These are phyloP conservation scores for Dioscorea alata DNA, from an alignment of 106 monocot species.

Conservation along the genomic window DNA sequence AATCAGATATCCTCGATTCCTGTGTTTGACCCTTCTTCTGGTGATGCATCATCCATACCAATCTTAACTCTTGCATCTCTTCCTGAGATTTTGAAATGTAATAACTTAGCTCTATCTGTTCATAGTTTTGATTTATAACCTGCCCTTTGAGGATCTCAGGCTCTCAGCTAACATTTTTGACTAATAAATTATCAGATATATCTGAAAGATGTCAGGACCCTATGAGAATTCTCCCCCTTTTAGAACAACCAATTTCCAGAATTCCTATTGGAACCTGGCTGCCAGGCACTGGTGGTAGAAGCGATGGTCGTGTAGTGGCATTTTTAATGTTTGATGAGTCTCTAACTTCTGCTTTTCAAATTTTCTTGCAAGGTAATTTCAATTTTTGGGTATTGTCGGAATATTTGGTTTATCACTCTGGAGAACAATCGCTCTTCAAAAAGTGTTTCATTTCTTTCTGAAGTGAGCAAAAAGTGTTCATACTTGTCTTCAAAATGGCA, in stretches of 20 bases:
- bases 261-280: conserved; percentile 44
- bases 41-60: conserved; percentile 15
- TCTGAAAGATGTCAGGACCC: conserved; percentile 13
- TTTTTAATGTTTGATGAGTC: conserved; percentile 7
- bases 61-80: conserved; percentile 31
- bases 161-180: neutral
- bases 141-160: too few relatives aligned
- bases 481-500: neutral
- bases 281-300: conserved; percentile 8
- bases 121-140: too few relatives aligned
- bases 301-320: neutral
- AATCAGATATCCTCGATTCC: conserved; percentile 45
- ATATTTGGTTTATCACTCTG: neutral
- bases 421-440: neutral
- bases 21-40: conserved; percentile 11
- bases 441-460: neutral
- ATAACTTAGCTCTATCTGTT: neutral
- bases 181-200: conserved; percentile 20
- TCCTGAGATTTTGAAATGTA: conserved; percentile 40
- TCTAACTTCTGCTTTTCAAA: conserved; percentile 20
- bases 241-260: conserved; percentile 21
- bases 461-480: neutral
- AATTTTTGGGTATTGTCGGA: too few relatives aligned
- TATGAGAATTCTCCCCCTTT: conserved; percentile 10
- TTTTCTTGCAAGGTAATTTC: conserved; percentile 28